These are phyloP conservation scores for Tetrahymena elliotti DNA, from an alignment of 73 alveolate species.

Conservation along the genomic window DNA sequence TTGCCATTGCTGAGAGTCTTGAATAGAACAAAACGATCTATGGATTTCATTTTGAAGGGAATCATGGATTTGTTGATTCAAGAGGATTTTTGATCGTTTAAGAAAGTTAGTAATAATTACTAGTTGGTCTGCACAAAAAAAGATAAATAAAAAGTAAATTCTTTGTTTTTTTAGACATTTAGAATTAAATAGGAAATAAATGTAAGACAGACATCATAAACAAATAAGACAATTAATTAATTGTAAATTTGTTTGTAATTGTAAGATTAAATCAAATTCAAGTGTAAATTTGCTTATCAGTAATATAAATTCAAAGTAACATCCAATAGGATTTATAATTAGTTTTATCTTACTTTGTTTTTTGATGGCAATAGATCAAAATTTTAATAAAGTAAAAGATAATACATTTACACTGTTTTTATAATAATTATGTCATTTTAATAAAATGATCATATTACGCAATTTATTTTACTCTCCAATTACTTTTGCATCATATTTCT, in stretches of 20 bases:
- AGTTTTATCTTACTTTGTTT: not conserved
- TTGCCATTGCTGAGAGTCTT: not conserved
- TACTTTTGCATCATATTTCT: not conserved
- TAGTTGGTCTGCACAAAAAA: not conserved
- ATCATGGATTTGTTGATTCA: conserved; percentile 35
- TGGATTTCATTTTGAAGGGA: conserved; percentile 39
- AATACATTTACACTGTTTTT: not conserved
- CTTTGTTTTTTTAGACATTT: not conserved
- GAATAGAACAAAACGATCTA: conserved; percentile 10
- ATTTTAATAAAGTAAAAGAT: no score
- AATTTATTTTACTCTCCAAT: not conserved
- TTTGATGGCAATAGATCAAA: not conserved
- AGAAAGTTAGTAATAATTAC: not conserved
- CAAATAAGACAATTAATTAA: no score
- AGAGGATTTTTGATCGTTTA: conserved; percentile 19
- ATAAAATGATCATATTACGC: not conserved
- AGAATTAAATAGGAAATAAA: not conserved
- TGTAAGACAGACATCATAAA: no score
- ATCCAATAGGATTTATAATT: not conserved
- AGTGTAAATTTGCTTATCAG: not conserved
- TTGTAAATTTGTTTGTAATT: no score
- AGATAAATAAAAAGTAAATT: conserved; percentile 2
- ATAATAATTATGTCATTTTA: not conserved
- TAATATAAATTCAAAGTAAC: not conserved
- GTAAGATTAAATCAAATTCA: not conserved